phyloP scores from a whole-genome alignment of 2,329 filamentous ascomycete species.

The Cytospora schulzeri region DNA sequence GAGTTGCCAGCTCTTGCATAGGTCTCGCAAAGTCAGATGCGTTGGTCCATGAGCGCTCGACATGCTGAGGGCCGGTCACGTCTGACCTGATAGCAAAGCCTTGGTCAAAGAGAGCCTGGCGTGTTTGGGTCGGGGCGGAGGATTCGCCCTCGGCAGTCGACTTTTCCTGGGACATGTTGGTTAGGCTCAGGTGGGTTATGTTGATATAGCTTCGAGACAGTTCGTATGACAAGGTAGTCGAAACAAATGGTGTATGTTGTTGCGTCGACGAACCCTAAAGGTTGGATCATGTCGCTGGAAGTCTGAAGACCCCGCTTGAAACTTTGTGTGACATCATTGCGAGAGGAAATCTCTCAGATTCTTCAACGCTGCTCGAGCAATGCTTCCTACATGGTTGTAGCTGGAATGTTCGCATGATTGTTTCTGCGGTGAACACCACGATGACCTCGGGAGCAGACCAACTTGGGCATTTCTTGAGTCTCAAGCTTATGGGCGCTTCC shows the following conservation, averaged over 20 bases:
- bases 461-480: neutral
- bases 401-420: conserved; percentile 6
- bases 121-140: conserved; percentile 1
- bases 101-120: conserved; percentile 59
- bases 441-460: neutral
- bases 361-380: neutral
- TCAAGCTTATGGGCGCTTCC: no score
- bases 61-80: conserved; percentile 62
- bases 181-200: no score
- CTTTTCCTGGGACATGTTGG: conserved; percentile 10
- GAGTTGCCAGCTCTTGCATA: conserved; percentile 64
- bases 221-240: no score
- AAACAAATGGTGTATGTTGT: no score
- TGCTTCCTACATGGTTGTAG: neutral
- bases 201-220: no score
- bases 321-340: conserved; percentile 11
- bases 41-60: conserved; percentile 55
- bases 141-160: neutral
- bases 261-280: neutral
- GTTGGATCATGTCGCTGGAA: no score
- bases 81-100: conserved; percentile 60
- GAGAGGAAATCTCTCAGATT: conserved; percentile 6
- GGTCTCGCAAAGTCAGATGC: conserved; percentile 59
- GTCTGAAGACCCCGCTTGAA: conserved; percentile 2
- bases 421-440: neutral